These are phyloP conservation scores for Scutellaria galericulata DNA, from an alignment of 257 asterid genomes.

Conservation along the genomic window DNA sequence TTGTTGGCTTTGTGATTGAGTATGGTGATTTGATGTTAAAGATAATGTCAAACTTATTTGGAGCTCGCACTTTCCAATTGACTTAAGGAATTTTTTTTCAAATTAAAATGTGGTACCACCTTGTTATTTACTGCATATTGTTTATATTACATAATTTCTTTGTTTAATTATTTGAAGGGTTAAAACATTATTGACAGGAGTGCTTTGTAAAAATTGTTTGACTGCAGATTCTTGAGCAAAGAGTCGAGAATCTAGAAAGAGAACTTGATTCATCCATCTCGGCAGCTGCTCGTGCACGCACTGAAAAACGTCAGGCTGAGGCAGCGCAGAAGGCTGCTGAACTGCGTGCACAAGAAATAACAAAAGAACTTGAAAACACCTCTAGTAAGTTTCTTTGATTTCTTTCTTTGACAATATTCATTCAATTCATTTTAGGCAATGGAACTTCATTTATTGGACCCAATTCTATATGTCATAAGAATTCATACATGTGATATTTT, in stretches of 20 bases:
- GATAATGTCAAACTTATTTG: neutral
- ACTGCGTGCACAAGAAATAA: constrained; percentile 73
- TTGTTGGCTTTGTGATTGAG: constrained; percentile 18
- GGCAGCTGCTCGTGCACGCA: constrained; percentile 95
- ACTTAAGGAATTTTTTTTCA: constrained; percentile 13
- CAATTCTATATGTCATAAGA: neutral
- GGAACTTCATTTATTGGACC: neutral
- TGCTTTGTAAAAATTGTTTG: constrained; percentile 28
- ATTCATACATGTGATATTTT: neutral
- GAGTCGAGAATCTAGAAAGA: constrained; percentile 88
- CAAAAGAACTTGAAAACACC: constrained; percentile 91
- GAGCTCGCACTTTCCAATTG: constrained; percentile 4
- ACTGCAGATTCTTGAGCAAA: constrained; percentile 89
- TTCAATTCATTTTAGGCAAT: neutral
- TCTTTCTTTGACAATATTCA: constrained; percentile 11
- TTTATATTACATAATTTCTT: neutral
- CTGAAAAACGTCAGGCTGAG: constrained; percentile 92
- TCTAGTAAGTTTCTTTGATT: constrained; percentile 59
- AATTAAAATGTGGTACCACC: constrained; percentile 17
- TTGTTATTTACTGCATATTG: neutral
- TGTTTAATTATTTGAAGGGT: constrained; percentile 4
- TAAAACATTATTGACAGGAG: constrained; percentile 7
- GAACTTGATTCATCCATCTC: constrained; percentile 94
- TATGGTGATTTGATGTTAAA: constrained; percentile 9
- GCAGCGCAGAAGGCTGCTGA: constrained; percentile 92